Base-by-base conservation (phyloP, 106 monocot genomes). In the Acorus gramineus region DNA sequence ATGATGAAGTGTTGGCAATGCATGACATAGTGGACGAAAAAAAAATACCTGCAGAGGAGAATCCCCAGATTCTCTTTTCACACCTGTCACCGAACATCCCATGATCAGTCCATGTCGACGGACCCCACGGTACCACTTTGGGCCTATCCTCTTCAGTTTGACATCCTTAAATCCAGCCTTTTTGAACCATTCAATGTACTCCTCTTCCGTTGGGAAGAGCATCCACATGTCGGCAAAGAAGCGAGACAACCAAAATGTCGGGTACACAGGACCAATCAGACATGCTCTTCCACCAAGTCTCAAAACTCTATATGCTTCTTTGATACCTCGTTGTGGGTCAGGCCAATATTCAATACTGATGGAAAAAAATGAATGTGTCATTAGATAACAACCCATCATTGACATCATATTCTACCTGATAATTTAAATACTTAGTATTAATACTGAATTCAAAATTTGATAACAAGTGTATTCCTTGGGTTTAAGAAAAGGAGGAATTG, bases 281-380 rank as follows among this genome's bases (percentile, higher is more conserved):
- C 66, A 66, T 1, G 66, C 66, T 11, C 7, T 7, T 9, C 66
- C 66, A 10, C 66, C 66, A 3, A 52, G 49, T 42, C 55, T 52
- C 42, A 66, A 42, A 11, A 66, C 66, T 42, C 66, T 66, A 54
- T 66, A 66, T 8, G 66, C 66, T 44, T 66, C 66, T 6, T 52
- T 66, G 52, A 66, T 54, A 3, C 66, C 66, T 42, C 66, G 43
- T 28, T 66, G 66, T 3, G 66, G 66, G 28, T 66, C 66, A 2
- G 66, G 66, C 66, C 66, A 66, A 54, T 66, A 66, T 54, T 66
- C 66, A 52, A 66, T 66, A 44, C 66, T 66, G 66, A 42, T 9
- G 45, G 44, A 43, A 66, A 5, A 53, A 28, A 28, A 28, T 28
- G 28, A 0, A 28, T 1, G 28, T 28, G 28, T 28, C 28, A 28